Base-by-base conservation (phyloP, 2,329 filamentous ascomycete species). In the Ilyonectria mors-panacis region DNA sequence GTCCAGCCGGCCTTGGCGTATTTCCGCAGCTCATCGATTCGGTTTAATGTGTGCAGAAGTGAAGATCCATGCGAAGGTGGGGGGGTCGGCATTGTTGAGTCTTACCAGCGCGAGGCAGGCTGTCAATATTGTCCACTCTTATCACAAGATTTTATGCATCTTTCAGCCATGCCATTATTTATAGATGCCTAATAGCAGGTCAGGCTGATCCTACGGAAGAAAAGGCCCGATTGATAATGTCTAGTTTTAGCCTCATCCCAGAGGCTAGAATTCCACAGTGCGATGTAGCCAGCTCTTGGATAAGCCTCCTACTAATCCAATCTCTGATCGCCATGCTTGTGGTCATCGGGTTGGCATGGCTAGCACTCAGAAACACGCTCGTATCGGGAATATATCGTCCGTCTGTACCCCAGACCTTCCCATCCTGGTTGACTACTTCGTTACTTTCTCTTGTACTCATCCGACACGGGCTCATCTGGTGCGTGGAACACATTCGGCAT, bases 271-370 rank as follows among this genome's bases (percentile, higher is more conserved):
- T 4, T 13, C 4, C 6, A 3, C 37, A 15, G 15, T 2, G 37
- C 12, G n/a, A 39, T 17, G 39, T 56, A n/a, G 23, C 28, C 59
- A 62, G 7, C 4, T 55, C 48, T 30, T 62, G 35, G 17, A 47
- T 3, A 28, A 62, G 39, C 26, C 15, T 17, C 12, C 13, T 21
- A 10, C 59, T 35, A 19, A 66, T 57, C 17, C 35, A 26, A 72
- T 91, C 86, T 42, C 86, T 83, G 69, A 91, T 87, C 0, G 86
- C 88, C 91, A 93, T 93, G 59, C 82, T 86, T 2, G 91, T 93
- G 23, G 93, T 81, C 91, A 94, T 93, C 2, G 91, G 92, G 76
- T 93, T 93, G 8, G 93, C 91, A 0, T 91, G 91, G 74, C 88
- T 92, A 2, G 91, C 91, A 54, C 86, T 89, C 0, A 91, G 91